Evolutionary conservation across 2,329 filamentous ascomycete genomes (phyloP).

Genomic region (Zymoseptoria pseudotritici): DNA sequence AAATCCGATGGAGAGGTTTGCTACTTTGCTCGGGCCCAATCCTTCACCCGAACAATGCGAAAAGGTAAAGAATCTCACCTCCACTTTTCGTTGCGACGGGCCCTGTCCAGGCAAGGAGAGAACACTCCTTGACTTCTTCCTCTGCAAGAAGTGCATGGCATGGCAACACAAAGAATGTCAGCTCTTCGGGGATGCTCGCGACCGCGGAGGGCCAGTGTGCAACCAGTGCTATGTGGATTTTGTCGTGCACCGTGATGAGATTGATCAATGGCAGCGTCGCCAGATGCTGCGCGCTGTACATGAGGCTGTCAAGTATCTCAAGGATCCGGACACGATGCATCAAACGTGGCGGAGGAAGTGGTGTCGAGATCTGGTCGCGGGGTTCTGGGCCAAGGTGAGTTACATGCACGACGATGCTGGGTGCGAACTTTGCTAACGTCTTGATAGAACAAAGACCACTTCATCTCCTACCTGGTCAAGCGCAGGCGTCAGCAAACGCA

Average conservation of each 20-base stretch:
- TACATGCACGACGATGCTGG: not conserved
- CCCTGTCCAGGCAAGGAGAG: constrained; percentile 12
- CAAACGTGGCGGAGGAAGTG: constrained; percentile 3
- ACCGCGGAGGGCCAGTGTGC: constrained; percentile 15
- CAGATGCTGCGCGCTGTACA: constrained; percentile 8
- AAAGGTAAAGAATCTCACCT: constrained; percentile 12
- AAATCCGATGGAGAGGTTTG: not conserved
- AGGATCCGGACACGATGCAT: constrained; percentile 5
- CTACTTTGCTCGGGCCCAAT: constrained; percentile 3
- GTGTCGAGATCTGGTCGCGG: constrained; percentile 6
- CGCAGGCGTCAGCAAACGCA: not conserved
- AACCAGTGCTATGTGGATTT: constrained; percentile 15
- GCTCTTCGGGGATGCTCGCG: constrained; percentile 12
- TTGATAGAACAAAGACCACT: not conserved
- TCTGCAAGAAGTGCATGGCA: constrained; percentile 15
- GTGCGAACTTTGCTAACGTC: not conserved
- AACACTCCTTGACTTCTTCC: constrained; percentile 8
- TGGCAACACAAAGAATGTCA: constrained; percentile 19
- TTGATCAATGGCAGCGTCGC: constrained; percentile 40
- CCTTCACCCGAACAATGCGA: constrained; percentile 1
- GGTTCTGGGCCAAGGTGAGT: constrained; percentile 5
- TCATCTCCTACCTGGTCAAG: not conserved
- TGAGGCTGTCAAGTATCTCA: constrained; percentile 11
- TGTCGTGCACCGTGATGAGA: constrained; percentile 34
- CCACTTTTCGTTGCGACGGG: constrained; percentile 15